Conservation (phyloP, 192 early-diverging fungal species). For the Entrophospora sp. region DNA sequence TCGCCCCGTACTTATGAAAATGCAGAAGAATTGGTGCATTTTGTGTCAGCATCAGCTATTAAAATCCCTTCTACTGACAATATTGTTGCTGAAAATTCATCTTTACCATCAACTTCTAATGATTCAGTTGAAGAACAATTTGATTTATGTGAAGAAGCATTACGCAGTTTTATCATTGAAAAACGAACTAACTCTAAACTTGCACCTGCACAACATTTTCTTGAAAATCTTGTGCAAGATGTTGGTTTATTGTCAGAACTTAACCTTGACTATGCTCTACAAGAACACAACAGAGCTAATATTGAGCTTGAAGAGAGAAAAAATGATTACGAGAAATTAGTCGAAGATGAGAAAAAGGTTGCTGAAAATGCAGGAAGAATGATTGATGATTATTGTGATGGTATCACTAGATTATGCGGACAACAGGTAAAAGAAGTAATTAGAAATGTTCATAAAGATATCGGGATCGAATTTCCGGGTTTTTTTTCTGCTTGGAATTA, state of each 20-base stretch:
- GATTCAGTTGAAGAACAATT: constrained; percentile 42
- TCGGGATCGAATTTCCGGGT: constrained; percentile 70
- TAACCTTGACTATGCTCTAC: constrained; percentile 54
- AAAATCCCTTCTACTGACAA: constrained; percentile 20
- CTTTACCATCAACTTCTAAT: constrained; percentile 24
- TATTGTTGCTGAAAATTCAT: constrained; percentile 11
- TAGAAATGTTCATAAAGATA: constrained; percentile 57
- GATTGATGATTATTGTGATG: constrained; percentile 48
- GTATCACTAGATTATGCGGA: constrained; percentile 40
- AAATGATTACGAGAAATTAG: constrained; percentile 69
- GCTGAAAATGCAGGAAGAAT: constrained; percentile 52
- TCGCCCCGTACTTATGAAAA: constrained; percentile 89
- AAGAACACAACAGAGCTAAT: constrained; percentile 54
- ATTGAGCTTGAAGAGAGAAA: constrained; percentile 50
- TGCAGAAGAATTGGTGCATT: constrained; percentile 89
- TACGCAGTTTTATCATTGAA: constrained; percentile 90
- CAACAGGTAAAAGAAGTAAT: constrained; percentile 41
- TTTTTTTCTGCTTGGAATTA: constrained; percentile 80
- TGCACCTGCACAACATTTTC: constrained; percentile 86
- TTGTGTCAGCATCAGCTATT: constrained; percentile 70
- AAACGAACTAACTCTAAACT: constrained; percentile 92
- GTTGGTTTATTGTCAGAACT: constrained; percentile 61
- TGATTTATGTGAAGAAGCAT: constrained; percentile 69
- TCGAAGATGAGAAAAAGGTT: constrained; percentile 62
- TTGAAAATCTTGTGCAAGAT: constrained; percentile 78